These are phyloP conservation scores for Leishmania mexicana DNA, from an alignment of 208 protist species.

Conservation along the genomic window DNA sequence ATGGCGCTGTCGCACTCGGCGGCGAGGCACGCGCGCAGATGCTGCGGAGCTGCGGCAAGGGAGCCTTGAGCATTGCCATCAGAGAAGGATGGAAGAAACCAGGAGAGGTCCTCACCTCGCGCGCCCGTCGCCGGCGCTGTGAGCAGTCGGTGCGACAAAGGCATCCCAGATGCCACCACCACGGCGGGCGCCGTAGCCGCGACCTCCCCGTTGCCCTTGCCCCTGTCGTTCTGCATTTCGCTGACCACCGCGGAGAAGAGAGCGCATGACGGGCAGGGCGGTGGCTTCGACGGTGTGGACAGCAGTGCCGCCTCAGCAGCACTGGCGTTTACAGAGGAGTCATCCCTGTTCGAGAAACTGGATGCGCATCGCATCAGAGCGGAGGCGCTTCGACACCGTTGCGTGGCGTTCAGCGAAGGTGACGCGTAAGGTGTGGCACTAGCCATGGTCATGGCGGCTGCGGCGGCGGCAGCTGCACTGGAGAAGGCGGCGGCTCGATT, in stretches of 20 bases:
- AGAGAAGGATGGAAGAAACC: background rate
- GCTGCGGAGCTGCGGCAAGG: background rate
- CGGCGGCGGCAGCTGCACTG: no score
- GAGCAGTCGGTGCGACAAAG: background rate
- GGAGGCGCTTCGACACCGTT: background rate
- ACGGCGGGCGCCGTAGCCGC: background rate
- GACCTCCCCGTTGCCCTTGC: background rate
- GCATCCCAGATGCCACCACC: background rate
- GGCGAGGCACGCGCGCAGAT: background rate
- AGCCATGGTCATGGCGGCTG: background rate
- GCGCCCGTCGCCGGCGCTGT: background rate
- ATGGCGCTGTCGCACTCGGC: background rate
- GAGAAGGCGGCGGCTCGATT: background rate
- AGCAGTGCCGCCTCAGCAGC: constrained; percentile 2
- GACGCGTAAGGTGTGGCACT: background rate
- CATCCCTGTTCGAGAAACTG: background rate
- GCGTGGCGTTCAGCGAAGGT: background rate
- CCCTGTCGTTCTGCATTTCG: background rate
- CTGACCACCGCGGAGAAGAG: background rate
- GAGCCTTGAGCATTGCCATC: background rate
- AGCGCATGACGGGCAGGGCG: background rate
- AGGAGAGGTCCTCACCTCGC: background rate
- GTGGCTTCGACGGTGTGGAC: background rate
- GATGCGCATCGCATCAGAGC: background rate
- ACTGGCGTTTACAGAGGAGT: background rate